These are phyloP conservation scores for Nakazawaea sp. DNA, from an alignment of 805 yeast genomes.

Conservation along the genomic window DNA sequence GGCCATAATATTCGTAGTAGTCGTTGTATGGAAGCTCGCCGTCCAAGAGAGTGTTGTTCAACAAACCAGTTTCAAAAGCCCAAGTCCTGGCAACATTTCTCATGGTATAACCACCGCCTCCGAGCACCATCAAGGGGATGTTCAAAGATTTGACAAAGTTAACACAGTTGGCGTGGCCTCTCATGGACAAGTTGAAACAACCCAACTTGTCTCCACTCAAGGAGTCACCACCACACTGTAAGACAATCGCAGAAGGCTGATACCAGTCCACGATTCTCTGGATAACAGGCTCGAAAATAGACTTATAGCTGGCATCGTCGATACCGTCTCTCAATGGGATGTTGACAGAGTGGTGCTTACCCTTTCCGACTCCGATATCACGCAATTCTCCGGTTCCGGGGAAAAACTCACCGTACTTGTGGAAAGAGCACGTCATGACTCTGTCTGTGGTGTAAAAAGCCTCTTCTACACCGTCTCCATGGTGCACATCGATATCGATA, in stretches of 20 bases:
- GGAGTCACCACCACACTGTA: conserved; percentile 98
- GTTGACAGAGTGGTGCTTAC: conserved; percentile 77
- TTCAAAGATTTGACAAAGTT: conserved; percentile 79
- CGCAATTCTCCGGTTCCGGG: conserved; percentile 89
- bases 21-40: conserved; percentile 86
- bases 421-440: conserved; percentile 87
- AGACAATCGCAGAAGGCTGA: conserved; percentile 94
- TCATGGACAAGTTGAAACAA: conserved; percentile 88
- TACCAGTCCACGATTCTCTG: conserved; percentile 73
- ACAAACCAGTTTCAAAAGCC: conserved; percentile 88
- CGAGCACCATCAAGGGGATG: conserved; percentile 87
- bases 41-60: conserved; percentile 74
- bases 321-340: conserved; percentile 91
- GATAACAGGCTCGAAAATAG: conserved; percentile 86
- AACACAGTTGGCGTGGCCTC: conserved; percentile 95
- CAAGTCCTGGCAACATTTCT: conserved; percentile 93
- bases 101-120: conserved; percentile 99
- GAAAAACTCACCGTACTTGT: conserved; percentile 88
- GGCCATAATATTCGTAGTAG: conserved; percentile 95
- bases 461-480: conserved; percentile 94
- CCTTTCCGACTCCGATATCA: conserved; percentile 79
- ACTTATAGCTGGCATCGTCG: conserved; percentile 81
- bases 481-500: conserved; percentile 88
- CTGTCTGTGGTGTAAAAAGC: conserved; percentile 89
- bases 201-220: conserved; percentile 94